These are phyloP conservation scores for Chrysanthemum lavandulifolium DNA, from an alignment of 129 eudicot species.

Conservation along the genomic window DNA sequence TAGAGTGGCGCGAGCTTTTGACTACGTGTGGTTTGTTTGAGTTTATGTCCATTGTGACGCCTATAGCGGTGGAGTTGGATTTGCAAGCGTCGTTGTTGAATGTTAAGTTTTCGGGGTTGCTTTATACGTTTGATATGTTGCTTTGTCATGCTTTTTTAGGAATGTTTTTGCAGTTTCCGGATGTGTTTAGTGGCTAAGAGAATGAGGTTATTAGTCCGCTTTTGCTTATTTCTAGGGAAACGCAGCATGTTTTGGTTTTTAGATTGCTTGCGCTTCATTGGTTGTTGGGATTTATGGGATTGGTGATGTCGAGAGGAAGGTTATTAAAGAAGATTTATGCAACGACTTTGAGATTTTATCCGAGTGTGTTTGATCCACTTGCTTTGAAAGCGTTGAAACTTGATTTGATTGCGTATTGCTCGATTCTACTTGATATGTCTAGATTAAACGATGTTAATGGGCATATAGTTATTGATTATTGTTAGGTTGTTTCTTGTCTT, in stretches of 20 bases:
- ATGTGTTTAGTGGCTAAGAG: conserved; percentile 82
- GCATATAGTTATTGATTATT: conserved; percentile 17
- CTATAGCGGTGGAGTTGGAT: conserved; percentile 70
- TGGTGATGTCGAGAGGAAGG: conserved; percentile 49
- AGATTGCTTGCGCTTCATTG: conserved; percentile 86
- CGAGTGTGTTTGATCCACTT: conserved; percentile 78
- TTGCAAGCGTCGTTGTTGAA: conserved; percentile 85
- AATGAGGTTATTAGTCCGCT: conserved; percentile 58
- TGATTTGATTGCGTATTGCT: conserved; percentile 80
- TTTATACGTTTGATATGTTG: conserved; percentile 64
- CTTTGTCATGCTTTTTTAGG: conserved; percentile 70
- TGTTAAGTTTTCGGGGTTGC: conserved; percentile 77
- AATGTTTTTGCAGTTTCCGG: conserved; percentile 54
- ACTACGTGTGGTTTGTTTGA: conserved; percentile 73
- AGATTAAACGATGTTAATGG: conserved; percentile 39
- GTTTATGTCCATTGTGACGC: conserved; percentile 62
- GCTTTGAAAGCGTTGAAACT: conserved; percentile 85
- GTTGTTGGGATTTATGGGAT: conserved; percentile 66
- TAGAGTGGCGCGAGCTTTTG: conserved; percentile 74
- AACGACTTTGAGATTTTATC: conserved; percentile 64
- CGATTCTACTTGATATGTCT: conserved; percentile 44
- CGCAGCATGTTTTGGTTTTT: conserved; percentile 62
- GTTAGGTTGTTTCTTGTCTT: too few species aligned
- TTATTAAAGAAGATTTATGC: conserved; percentile 39
- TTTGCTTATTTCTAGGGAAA: conserved; percentile 61